Evolutionary conservation across 768 basidiomycete species (phyloP).

Genomic region (Cystofilobasidium ferigula): DNA sequence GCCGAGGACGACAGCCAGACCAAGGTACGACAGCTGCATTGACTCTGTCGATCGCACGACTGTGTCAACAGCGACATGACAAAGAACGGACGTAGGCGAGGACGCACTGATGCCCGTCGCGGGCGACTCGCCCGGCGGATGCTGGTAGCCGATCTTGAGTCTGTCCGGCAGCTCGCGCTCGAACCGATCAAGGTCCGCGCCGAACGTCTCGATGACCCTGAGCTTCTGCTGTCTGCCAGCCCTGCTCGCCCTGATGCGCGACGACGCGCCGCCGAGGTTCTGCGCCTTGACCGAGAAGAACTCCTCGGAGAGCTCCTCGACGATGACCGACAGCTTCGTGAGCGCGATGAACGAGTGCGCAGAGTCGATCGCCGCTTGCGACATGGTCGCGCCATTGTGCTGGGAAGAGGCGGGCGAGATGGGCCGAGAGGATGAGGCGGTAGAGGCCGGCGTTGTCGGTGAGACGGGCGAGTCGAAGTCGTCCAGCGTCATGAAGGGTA

Average conservation of each 20-base stretch:
- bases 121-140: background rate
- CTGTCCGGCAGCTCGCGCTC: constrained; percentile 1
- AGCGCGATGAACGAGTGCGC: constrained; percentile 22
- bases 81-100: background rate
- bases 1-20: constrained; percentile 20
- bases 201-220: constrained; percentile 22
- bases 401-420: background rate
- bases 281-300: constrained; percentile 14
- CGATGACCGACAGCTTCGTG: constrained; percentile 20
- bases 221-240: constrained; percentile 12
- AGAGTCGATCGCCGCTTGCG: constrained; percentile 14
- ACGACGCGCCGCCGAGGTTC: background rate
- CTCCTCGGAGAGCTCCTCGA: constrained; percentile 16
- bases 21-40: constrained; percentile 25
- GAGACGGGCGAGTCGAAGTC: constrained; percentile 22
- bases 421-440: constrained; percentile 8
- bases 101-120: constrained; percentile 24
- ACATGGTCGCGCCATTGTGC: constrained; percentile 5
- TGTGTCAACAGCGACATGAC: background rate
- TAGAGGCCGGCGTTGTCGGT: background rate
- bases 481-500: constrained; percentile 15
- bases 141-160: background rate
- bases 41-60: too few relatives aligned
- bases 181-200: constrained; percentile 15
- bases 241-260: constrained; percentile 5